Percentiles rank a stretch among this genome's conserved stretches.
These are phyloP conservation scores for Thozetella sp. DNA, from an alignment of 495 filamentous ascomycete species.

Conservation along the genomic window DNA sequence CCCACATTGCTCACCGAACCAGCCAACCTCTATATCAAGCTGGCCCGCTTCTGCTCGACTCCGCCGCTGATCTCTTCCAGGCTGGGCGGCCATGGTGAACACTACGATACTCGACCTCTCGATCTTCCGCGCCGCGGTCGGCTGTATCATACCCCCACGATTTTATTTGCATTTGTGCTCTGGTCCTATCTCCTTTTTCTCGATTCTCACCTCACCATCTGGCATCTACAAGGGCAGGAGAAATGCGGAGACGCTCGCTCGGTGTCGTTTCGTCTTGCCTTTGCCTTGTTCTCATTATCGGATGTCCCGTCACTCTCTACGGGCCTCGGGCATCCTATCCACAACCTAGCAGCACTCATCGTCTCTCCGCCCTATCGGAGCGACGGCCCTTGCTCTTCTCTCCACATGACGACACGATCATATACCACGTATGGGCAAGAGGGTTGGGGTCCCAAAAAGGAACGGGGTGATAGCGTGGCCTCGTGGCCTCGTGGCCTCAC, in stretches of 20 bases:
- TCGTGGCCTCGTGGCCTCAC: background rate
- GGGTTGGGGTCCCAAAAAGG: background rate
- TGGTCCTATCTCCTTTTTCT: background rate
- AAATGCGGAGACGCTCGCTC: background rate
- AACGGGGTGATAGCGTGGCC: background rate
- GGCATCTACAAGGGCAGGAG: background rate
- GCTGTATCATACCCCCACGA: constrained; percentile 3
- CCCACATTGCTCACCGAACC: constrained; percentile 27
- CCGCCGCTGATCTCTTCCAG: background rate
- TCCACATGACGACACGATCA: background rate
- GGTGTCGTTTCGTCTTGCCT: no score
- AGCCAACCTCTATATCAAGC: background rate
- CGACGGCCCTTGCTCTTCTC: background rate
- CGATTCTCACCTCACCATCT: background rate
- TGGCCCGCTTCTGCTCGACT: background rate
- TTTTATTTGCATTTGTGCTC: constrained; percentile 2
- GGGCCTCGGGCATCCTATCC: no score
- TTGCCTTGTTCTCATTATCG: no score
- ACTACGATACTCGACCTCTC: background rate
- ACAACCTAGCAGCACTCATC: no score
- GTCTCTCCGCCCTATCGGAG: background rate
- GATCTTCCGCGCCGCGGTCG: background rate
- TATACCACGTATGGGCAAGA: background rate
- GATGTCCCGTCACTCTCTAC: no score
- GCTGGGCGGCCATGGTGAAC: background rate